These are phyloP conservation scores for Suhomyces canberraensis DNA, from an alignment of 805 yeast species.

Conservation along the genomic window DNA sequence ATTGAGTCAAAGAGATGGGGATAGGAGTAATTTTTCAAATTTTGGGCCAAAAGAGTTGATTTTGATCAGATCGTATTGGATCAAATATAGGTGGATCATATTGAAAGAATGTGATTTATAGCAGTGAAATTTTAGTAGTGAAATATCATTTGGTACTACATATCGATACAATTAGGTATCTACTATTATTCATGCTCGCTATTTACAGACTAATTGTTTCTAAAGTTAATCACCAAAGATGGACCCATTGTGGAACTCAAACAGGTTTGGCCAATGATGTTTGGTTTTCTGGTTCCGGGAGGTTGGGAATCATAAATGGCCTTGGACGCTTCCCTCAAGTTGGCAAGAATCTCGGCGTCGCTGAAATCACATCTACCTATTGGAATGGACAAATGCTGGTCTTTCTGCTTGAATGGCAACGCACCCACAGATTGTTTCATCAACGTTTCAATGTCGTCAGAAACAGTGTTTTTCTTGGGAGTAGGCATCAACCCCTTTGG, in stretches of 20 bases:
- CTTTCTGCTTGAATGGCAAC: slow-evolving; percentile 74
- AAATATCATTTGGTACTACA: too few species aligned
- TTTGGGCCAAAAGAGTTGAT: too few species aligned
- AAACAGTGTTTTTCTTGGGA: slow-evolving; percentile 81
- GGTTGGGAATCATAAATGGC: slow-evolving; percentile 55
- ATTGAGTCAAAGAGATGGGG: too few species aligned
- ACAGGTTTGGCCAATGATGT: slow-evolving; percentile 64
- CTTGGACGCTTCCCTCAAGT: slow-evolving; percentile 62
- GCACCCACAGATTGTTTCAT: slow-evolving; percentile 61
- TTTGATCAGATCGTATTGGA: too few species aligned
- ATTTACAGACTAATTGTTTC: slow-evolving; percentile 8
- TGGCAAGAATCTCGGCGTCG: slow-evolving; percentile 71
- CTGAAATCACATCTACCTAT: slow-evolving; percentile 76
- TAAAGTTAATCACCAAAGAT: slow-evolving; percentile 58
- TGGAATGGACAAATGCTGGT: slow-evolving; percentile 57
- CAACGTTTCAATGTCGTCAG: slow-evolving; percentile 55
- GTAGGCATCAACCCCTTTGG: slow-evolving; percentile 88
- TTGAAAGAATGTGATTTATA: too few species aligned
- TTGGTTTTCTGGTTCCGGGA: slow-evolving; percentile 66
- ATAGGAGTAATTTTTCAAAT: too few species aligned
- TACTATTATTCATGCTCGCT: too few species aligned
- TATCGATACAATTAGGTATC: too few species aligned
- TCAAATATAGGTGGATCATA: too few species aligned
- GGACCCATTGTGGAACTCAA: slow-evolving; percentile 77
- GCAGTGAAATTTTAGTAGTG: too few species aligned